Evolutionary conservation across 371 early-diverging fungal species (phyloP).

Genomic region (Dichotomocladium elegans): DNA sequence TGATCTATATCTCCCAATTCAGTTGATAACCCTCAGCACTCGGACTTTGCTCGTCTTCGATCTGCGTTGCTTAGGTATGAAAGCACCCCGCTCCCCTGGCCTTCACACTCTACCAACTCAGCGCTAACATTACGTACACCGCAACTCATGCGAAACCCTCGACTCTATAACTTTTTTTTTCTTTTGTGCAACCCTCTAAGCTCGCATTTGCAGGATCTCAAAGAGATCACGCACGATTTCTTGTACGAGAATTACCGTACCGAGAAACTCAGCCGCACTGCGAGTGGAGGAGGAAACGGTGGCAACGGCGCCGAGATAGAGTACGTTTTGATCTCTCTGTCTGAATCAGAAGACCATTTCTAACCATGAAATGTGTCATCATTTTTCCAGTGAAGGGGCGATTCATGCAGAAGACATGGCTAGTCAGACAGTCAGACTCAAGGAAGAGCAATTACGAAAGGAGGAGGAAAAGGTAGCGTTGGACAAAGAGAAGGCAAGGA

Average conservation of each 20-base stretch:
- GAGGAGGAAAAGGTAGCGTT: constrained; percentile 56
- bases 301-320: constrained; percentile 30
- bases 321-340: neutral
- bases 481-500: neutral
- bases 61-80: constrained; percentile 76
- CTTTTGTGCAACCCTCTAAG: too few species aligned
- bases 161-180: constrained; percentile 4
- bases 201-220: constrained; percentile 92
- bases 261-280: constrained; percentile 78
- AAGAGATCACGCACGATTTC: constrained; percentile 79
- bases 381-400: constrained; percentile 23
- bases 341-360: neutral
- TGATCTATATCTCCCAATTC: too few species aligned
- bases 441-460: constrained; percentile 57
- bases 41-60: constrained; percentile 95
- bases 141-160: neutral
- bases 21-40: constrained; percentile 85
- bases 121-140: neutral
- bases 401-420: constrained; percentile 50
- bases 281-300: constrained; percentile 44
- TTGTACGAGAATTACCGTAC: constrained; percentile 92
- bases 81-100: too few species aligned
- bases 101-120: neutral
- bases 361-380: neutral
- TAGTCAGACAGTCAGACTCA: constrained; percentile 44